Evolutionary conservation across 371 early-diverging fungal species (phyloP).

Genomic region (Pancytospora philotis): DNA sequence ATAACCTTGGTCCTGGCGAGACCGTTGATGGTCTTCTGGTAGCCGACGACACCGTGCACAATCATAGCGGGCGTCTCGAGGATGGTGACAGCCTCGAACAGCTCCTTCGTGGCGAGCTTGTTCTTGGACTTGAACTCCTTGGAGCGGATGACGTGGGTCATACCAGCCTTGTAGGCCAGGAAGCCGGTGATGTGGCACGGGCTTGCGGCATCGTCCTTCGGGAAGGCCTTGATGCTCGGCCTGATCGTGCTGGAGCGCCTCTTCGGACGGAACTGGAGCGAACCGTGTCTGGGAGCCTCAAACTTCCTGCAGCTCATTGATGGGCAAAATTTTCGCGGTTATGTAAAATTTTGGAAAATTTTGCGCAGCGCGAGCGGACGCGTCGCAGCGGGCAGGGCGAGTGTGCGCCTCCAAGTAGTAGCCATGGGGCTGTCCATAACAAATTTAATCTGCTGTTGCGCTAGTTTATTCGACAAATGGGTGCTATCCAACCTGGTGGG

Average conservation of each 20-base stretch:
- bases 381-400: no score
- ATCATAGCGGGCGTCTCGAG: conserved; percentile 95
- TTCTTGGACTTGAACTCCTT: conserved; percentile 67
- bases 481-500: no score
- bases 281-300: conserved; percentile 88
- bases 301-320: conserved; percentile 61
- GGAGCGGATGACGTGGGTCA: conserved; percentile 98
- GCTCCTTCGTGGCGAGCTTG: conserved; percentile 65
- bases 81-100: conserved; percentile 95
- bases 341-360: conserved; percentile 23
- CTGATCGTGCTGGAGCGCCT: conserved; percentile 85
- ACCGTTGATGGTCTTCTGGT: conserved; percentile 93
- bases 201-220: conserved; percentile 84
- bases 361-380: not conserved
- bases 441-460: not conserved
- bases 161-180: conserved; percentile 98
- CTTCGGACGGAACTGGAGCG: conserved; percentile 92
- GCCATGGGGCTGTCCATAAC: not conserved
- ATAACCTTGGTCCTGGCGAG: conserved; percentile 88
- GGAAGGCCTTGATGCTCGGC: conserved; percentile 92
- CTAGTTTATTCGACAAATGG: no score
- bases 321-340: conserved; percentile 23
- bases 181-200: conserved; percentile 94
- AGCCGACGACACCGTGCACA: conserved; percentile 95
- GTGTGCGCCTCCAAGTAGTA: not conserved